These are phyloP conservation scores for Oryza punctata DNA, from an alignment of 176 grass and related monocot genomes.

Conservation along the genomic window DNA sequence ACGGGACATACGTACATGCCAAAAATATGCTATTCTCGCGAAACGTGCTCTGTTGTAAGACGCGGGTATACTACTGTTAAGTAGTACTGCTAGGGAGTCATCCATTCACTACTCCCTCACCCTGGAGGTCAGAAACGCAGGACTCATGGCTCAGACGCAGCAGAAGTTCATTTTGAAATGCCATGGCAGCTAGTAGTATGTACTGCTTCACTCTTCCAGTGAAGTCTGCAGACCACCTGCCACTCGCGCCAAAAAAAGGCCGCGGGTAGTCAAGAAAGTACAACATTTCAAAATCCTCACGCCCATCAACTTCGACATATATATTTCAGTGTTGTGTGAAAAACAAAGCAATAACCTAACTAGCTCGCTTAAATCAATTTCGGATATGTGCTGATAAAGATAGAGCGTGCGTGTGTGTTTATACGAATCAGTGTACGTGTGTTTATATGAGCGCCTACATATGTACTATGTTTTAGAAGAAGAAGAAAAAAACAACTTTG, in stretches of 20 bases:
- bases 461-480: too few species aligned
- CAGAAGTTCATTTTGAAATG: neutral
- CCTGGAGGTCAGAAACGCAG: neutral
- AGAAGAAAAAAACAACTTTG: too few species aligned
- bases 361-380: neutral
- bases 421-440: too few species aligned
- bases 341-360: neutral
- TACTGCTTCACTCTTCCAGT: neutral
- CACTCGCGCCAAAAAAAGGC: neutral
- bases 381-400: too few species aligned
- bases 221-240: neutral
- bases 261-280: neutral
- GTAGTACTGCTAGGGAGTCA: neutral
- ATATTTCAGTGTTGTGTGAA: neutral
- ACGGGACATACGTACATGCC: neutral
- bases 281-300: constrained; percentile 4
- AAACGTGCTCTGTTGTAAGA: neutral
- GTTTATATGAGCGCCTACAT: too few species aligned
- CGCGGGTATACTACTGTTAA: neutral
- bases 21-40: neutral
- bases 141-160: neutral
- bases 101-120: too few species aligned
- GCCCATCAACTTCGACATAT: neutral
- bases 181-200: neutral
- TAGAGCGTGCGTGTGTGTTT: too few species aligned